Evolutionary conservation across 2,329 filamentous ascomycete species (phyloP), one percentile per base, ranked within the genome.

Genomic region (Ascochyta lentis): DNA sequence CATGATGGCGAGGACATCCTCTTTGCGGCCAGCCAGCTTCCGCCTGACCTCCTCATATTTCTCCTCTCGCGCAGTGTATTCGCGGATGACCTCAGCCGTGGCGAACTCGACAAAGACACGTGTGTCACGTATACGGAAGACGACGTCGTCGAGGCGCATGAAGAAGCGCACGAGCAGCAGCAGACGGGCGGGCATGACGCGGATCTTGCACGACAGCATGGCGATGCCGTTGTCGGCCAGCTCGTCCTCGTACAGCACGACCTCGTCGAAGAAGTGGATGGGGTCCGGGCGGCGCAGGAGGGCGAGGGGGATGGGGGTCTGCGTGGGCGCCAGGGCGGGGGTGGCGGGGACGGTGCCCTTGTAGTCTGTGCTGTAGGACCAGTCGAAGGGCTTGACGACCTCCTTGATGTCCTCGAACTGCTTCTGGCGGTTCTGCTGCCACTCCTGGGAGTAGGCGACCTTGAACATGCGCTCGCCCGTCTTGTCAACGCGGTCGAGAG

Each of bases 171-270:
- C 87, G 3, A 99, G 84, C 58, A 99, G 81, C 51, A 99, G 83
- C 78, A 99, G 87, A 51, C 95, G 84, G 67, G 89, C 86, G 51
- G 93, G 91, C 88, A 98, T 97, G 53, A 98, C 94, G 56, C 95
- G 84, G 46, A 98, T 81, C 81, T 99, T 99, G 77, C 90, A 92
- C 59, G 89, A 96, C 55, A 96, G 82, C 72, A 97, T 84, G 27
- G 92, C 91, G 66, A 98, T 95, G 58, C 95, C 95, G 72, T 99
- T 99, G 76, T 99, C 95, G 58, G 96, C 95, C 42, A 99, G 85
- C 80, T 99, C 95, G 78, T 96, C 96, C 79, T 99, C 95, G 75
- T 96, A 99, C 43, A 99, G 83, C 67, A 97, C 87, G 35, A 99
- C 92, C 68, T 98, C 92, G 78, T 98, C 94, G 73, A 96, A 96